Evolutionary conservation across 2,329 filamentous ascomycete species (phyloP).

Genomic region (Beauveria rudraprayagi): DNA sequence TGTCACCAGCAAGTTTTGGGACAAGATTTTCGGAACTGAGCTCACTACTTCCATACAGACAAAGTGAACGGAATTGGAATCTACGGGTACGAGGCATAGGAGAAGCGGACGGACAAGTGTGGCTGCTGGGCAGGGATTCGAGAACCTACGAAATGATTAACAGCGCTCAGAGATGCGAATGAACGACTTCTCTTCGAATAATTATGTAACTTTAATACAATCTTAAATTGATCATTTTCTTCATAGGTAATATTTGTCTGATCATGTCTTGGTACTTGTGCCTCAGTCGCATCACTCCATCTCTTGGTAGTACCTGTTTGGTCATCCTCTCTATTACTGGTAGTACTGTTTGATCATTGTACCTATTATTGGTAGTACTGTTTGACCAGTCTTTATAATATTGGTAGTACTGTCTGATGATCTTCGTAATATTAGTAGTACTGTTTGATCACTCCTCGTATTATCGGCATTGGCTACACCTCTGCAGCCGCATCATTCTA

Average conservation of each 20-base stretch:
- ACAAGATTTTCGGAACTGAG: slow-evolving; percentile 83
- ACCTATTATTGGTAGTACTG: no score
- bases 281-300: no score
- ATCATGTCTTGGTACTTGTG: no score
- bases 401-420: no score
- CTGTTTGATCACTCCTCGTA: no score
- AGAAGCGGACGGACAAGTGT: neutral
- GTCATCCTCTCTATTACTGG: no score
- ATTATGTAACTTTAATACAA: slow-evolving; percentile 1
- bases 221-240: neutral
- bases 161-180: slow-evolving; percentile 3
- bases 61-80: slow-evolving; percentile 17
- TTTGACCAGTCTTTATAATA: no score
- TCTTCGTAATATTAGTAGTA: no score
- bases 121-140: slow-evolving; percentile 6
- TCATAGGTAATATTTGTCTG: neutral
- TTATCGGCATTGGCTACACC: no score
- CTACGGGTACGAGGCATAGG: neutral
- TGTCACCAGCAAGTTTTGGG: slow-evolving; percentile 95
- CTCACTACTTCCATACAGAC: slow-evolving; percentile 38
- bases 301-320: no score
- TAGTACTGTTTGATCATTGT: no score
- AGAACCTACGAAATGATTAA: slow-evolving; percentile 2
- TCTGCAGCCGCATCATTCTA: no score
- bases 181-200: neutral